Evolutionary conservation across 1,284 basidiomycete genomes (phyloP), one percentile per base, ranked within the genome.

Genomic region (Apiotrichum sp.): DNA sequence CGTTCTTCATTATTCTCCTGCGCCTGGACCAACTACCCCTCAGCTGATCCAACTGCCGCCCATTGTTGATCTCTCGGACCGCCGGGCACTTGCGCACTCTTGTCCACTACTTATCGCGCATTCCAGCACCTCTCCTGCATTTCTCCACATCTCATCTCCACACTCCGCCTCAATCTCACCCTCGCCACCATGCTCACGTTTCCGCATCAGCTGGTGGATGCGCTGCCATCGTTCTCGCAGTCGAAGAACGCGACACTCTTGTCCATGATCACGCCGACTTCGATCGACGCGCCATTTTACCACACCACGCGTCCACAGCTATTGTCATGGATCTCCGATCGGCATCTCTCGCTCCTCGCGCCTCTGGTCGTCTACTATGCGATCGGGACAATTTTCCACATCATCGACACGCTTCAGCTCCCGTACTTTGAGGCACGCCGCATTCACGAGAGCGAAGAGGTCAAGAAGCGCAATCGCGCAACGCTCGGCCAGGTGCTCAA

Each of bases 301-400:
- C 87, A 91, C 77, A 84, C 84, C 65, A 75, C 80, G 3, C 70
- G 79, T 9, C 78, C 80, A 7, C 77, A 79, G 13, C 76, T 81
- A 10, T 70, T 92, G 53, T 75, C 83, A 8, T 78, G 79, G 50
- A 66, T 93, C 53, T 81, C 86, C 2, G 95, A 98, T 79, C 81
- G 86, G 57, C 67, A 83, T 61, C 78, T 93, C 42, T 83, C 89
- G 3, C 79, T 97, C 52, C 79, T 83, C 4, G 81, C 84, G 0
- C 93, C 95, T 2, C 70, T 97, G 58, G 56, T 87, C 57, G 83
- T 85, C n/a, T 98, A 98, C 79, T 99, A 96, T 95, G 64, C 76
- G 3, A 77, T 86, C 44, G 92, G 90, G 2, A 77, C 87, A 55
- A 75, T 88, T 70, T 98, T 95, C 79, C 85, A 92, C 70, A 66